These are phyloP conservation scores for Penstemon eatonii DNA, from an alignment of 257 asterid species.

Conservation along the genomic window DNA sequence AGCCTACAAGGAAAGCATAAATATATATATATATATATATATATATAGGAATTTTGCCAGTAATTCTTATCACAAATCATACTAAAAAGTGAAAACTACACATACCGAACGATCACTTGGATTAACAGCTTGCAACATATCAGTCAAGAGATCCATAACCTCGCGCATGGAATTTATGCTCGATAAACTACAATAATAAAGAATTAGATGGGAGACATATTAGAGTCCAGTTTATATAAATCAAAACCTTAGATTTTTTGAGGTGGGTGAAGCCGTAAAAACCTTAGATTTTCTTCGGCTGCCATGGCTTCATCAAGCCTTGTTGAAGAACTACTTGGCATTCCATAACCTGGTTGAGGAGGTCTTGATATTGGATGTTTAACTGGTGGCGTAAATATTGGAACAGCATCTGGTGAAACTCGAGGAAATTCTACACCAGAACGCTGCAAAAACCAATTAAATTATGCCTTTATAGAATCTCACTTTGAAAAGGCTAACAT, in stretches of 20 bases:
- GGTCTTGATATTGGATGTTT: conserved; percentile 51
- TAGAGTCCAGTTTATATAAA: not conserved
- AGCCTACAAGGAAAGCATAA: conserved; percentile 44
- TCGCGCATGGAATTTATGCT: conserved; percentile 59
- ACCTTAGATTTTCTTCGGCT: conserved; percentile 75
- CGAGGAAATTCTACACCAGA: conserved; percentile 75
- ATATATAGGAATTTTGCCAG: conserved; percentile 4
- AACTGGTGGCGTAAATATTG: conserved; percentile 76
- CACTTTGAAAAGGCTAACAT: too few species aligned
- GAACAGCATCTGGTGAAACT: conserved; percentile 60
- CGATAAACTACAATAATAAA: conserved; percentile 48
- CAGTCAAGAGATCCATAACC: conserved; percentile 68
- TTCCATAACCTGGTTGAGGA: conserved; percentile 88
- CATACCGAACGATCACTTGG: conserved; percentile 60
- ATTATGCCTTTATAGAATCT: not conserved
- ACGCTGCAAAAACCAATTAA: conserved; percentile 49
- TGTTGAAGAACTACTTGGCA: conserved; percentile 83
- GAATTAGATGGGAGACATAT: not conserved
- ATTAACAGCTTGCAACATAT: conserved; percentile 81
- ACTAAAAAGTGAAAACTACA: conserved; percentile 11
- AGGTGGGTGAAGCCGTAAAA: not conserved
- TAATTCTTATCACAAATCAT: not conserved
- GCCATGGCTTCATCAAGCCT: conserved; percentile 94
- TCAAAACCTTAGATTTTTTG: not conserved
- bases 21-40: not conserved